Evolutionary conservation across 2,329 filamentous ascomycete species (phyloP).

Genomic region (Reticulascus tulasneorum): DNA sequence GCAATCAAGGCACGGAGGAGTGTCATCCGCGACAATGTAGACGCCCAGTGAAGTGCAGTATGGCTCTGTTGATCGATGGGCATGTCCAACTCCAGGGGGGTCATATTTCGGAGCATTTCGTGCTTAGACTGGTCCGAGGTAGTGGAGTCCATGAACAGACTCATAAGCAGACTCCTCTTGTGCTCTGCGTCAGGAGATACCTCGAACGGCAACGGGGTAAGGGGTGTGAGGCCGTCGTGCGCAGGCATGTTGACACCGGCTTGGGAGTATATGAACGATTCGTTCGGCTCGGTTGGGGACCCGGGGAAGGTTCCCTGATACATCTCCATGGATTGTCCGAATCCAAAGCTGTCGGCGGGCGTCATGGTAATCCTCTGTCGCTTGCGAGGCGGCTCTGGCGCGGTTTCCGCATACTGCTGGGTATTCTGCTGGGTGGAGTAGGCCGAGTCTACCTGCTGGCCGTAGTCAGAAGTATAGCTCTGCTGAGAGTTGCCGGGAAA

Average conservation of each 20-base stretch:
- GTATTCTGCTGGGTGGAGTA: conserved; percentile 57
- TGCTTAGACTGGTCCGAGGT: conserved; percentile 69
- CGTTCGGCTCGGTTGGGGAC: conserved; percentile 76
- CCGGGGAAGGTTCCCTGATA: conserved; percentile 53
- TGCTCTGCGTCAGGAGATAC: conserved; percentile 64
- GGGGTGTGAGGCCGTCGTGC: conserved; percentile 50
- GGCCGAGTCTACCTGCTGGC: conserved; percentile 66
- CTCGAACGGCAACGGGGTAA: conserved; percentile 62
- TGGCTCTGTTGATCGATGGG: conserved; percentile 87
- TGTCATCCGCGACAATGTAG: conserved; percentile 81
- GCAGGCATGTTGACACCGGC: conserved; percentile 26
- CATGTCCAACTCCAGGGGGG: conserved; percentile 79
- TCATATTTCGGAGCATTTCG: conserved; percentile 71
- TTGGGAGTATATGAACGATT: conserved; percentile 69
- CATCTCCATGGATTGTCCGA: conserved; percentile 43
- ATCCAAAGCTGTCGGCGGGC: conserved; percentile 54
- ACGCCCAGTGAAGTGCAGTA: conserved; percentile 93
- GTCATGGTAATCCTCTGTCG: conserved; percentile 59
- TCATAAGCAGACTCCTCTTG: conserved; percentile 78
- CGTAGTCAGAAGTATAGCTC: conserved; percentile 73
- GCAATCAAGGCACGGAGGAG: conserved; percentile 77
- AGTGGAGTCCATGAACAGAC: conserved; percentile 73
- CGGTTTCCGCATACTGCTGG: conserved; percentile 18
- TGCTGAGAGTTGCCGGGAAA: conserved; percentile 77
- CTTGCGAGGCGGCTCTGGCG: conserved; percentile 77